phyloP scores from a whole-genome alignment of 306 rosid species.

The Citrullus mucosospermus region DNA sequence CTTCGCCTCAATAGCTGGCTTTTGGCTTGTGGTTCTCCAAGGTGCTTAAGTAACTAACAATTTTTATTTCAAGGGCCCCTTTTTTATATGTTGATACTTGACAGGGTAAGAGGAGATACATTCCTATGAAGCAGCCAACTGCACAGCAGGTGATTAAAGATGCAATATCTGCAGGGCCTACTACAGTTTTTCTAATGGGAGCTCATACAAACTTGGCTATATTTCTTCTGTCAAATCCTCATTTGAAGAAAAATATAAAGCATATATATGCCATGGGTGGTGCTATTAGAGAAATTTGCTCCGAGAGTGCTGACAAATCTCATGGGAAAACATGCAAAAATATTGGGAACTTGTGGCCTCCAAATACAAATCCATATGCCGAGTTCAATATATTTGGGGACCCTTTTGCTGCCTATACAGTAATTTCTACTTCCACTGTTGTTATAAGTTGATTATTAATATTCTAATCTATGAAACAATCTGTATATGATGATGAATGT shows the following conservation, averaged over 20 bases:
- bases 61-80: background rate
- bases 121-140: constrained; percentile 55
- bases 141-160: constrained; percentile 78
- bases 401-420: constrained; percentile 95
- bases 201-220: constrained; percentile 74
- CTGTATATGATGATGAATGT: background rate
- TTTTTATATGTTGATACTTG: constrained; percentile 4
- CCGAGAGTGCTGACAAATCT: constrained; percentile 35
- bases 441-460: background rate
- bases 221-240: constrained; percentile 71
- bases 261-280: constrained; percentile 93
- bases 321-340: constrained; percentile 1
- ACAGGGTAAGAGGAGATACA: constrained; percentile 64
- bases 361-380: constrained; percentile 53
- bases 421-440: background rate
- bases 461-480: background rate
- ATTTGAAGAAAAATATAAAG: constrained; percentile 60
- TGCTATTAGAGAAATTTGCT: constrained; percentile 73
- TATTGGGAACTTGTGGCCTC: constrained; percentile 5
- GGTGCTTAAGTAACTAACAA: too few species aligned
- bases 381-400: constrained; percentile 86
- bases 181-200: constrained; percentile 46
- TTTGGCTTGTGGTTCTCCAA: too few species aligned
- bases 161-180: constrained; percentile 66
- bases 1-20: too few species aligned